phyloP scores from a whole-genome alignment of 164 flowering plant species.

The Vitis riparia region DNA sequence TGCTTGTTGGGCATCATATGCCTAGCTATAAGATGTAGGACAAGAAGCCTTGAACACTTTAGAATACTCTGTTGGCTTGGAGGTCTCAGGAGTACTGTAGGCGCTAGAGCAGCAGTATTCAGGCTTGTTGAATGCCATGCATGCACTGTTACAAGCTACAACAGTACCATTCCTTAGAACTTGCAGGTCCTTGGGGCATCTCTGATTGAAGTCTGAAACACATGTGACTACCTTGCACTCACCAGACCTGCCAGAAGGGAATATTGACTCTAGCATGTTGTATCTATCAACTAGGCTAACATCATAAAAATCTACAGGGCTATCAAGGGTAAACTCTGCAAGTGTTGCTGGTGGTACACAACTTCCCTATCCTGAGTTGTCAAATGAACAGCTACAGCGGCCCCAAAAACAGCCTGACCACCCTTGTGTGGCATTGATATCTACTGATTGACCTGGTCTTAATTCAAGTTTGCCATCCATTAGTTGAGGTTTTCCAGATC shows the following conservation, averaged over 20 bases:
- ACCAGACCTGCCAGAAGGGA: slow-evolving; percentile 11
- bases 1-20: slow-evolving; percentile 18
- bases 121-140: slow-evolving; percentile 13
- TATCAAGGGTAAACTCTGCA: slow-evolving; percentile 40
- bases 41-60: slow-evolving; percentile 19
- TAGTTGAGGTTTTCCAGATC: slow-evolving; percentile 31
- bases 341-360: slow-evolving; percentile 46
- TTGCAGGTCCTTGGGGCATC: slow-evolving; percentile 11
- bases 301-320: slow-evolving; percentile 39
- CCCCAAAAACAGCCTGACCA: slow-evolving; percentile 60
- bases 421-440: slow-evolving; percentile 20
- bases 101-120: slow-evolving; percentile 20
- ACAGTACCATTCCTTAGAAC: slow-evolving; percentile 2
- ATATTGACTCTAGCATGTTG: slow-evolving; percentile 30
- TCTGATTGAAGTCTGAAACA: slow-evolving; percentile 7
- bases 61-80: slow-evolving; percentile 16
- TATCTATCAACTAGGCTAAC: slow-evolving; percentile 58
- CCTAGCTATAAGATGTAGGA: slow-evolving; percentile 21
- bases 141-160: slow-evolving; percentile 25
- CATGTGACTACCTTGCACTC: slow-evolving; percentile 7
- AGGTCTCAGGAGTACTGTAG: slow-evolving; percentile 10
- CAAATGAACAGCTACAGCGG: slow-evolving; percentile 30
- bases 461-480: slow-evolving; percentile 34
- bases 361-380: slow-evolving; percentile 26
- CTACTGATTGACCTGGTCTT: slow-evolving; percentile 10